Base-by-base conservation (phyloP, 768 basidiomycete genomes). In the Jaapia argillacea region DNA sequence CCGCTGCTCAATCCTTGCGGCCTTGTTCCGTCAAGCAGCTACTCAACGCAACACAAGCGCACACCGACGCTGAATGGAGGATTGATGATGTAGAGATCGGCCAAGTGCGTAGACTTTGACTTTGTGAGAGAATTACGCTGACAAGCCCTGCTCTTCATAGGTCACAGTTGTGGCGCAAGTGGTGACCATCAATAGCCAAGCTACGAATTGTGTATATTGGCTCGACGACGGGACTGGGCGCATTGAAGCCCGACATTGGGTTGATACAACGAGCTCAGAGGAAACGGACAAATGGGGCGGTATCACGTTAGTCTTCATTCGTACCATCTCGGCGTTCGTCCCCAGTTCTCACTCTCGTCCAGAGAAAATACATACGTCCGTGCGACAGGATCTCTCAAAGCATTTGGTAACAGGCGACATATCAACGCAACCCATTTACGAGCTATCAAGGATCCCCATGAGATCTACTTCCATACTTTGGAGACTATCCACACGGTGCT, bases 191-290 rank as follows among this genome's bases (percentile, higher is more conserved):
- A 70, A 80, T 46, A 64, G 66, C 5, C 82, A 85, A 47, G 71
- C 86, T 2, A 97, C 93, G 2, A 91, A 93, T 52, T 75, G 74
- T 45, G 76, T 81, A 26, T 90, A 89, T 55, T 61, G 66, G 45
- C 66, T 99, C 4, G 85, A 92, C 46, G 94, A 99, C 58, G 90
- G 92, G 10, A 86, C 87, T 2, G 90, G 83, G 18, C 64, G 63
- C 35, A 75, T 85, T 16, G 85, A 88, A 54, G 82, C 79, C 20
- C 77, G 85, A 20, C 81, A 81, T 48, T 97, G 94, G 93, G 65
- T 81, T 6, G 88, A 91, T 51, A 69, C 77, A 7, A 68, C 68
- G 26, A 62, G 60, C 39, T 75, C 75, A 22, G 79, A 80, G 3
- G 76, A 79, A 24, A 66, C 66, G 1, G 65, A 67, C 4, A 66